Conservation (phyloP, 306 rosid genomes). For the Cajanus cajan region DNA sequence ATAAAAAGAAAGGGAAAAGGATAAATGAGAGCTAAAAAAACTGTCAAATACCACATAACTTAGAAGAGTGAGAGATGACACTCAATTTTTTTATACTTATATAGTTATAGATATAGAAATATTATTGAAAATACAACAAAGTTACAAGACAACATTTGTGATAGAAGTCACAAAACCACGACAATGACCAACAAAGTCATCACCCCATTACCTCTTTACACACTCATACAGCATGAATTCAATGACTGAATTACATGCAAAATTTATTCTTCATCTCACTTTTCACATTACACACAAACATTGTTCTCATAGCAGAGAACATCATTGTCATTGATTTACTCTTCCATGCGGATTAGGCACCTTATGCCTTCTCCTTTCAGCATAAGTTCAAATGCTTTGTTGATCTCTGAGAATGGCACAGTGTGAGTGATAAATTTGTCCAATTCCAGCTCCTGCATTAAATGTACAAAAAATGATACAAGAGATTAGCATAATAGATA, state of each 20-base stretch:
- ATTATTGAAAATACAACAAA: not conserved
- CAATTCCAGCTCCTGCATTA: slow-evolving; percentile 40
- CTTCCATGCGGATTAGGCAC: slow-evolving; percentile 47
- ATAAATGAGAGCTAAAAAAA: too few species aligned
- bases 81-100: not conserved
- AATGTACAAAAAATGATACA: not conserved
- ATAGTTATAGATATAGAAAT: not conserved
- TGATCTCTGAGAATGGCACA: slow-evolving; percentile 49
- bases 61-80: not conserved
- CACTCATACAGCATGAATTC: not conserved
- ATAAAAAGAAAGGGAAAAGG: too few species aligned
- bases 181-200: slow-evolving; percentile 6
- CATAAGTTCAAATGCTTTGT: slow-evolving; percentile 55
- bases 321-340: not conserved
- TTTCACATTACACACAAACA: not conserved
- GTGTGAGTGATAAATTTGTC: slow-evolving; percentile 47
- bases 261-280: not conserved
- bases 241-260: not conserved
- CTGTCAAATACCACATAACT: not conserved
- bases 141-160: not conserved
- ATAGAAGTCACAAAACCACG: not conserved
- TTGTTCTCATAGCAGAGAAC: not conserved
- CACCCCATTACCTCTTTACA: not conserved
- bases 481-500: not conserved
- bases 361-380: slow-evolving; percentile 46